Conservation (phyloP, 345 rosid species). For the Aquilaria sinensis region DNA sequence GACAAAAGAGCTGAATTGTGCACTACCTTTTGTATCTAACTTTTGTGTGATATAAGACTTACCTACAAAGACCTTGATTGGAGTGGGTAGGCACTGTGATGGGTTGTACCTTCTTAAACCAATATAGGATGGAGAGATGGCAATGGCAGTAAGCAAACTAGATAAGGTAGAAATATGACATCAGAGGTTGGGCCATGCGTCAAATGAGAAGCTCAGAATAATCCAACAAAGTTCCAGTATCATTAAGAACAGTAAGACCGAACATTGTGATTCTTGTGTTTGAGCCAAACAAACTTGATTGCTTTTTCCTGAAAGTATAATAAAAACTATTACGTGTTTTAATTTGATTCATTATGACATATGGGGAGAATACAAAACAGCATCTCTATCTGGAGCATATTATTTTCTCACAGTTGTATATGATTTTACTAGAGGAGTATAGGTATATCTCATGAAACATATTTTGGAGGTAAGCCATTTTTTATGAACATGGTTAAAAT, state of each 20-base stretch:
- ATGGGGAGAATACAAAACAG: too few relatives aligned
- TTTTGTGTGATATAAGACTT: background rate
- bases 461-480: background rate
- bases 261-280: background rate
- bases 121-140: too few relatives aligned
- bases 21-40: too few relatives aligned
- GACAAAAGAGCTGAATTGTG: too few relatives aligned
- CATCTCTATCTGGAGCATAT: too few relatives aligned
- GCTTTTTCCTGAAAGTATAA: too few relatives aligned
- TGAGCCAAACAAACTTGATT: too few relatives aligned
- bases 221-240: background rate
- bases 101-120: too few relatives aligned
- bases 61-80: background rate
- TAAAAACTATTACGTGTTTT: too few relatives aligned
- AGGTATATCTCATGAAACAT: slow-evolving; percentile 4
- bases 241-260: too few relatives aligned
- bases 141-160: background rate
- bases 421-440: background rate
- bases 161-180: background rate
- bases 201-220: background rate
- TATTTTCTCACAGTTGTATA: background rate
- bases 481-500: background rate
- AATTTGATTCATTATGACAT: too few relatives aligned
- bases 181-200: background rate
- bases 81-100: background rate